Evolutionary conservation across 345 rosid genomes (phyloP).

Genomic region (Brassica juncea): DNA sequence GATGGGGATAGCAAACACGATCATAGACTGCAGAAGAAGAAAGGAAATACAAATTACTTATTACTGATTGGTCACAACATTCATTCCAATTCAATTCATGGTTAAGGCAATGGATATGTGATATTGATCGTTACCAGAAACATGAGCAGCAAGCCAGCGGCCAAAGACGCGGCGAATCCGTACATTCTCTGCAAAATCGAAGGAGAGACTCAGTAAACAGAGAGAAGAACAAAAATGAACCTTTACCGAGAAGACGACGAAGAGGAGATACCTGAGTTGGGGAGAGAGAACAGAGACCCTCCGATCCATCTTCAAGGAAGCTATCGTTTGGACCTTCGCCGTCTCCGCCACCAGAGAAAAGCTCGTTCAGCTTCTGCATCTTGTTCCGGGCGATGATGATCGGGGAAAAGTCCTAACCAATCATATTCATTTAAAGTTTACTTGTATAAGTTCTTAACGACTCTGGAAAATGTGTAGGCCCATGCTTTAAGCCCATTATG

Average conservation of each 20-base stretch:
- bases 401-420: not conserved
- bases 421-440: no score
- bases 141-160: conserved; percentile 69
- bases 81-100: not conserved
- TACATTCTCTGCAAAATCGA: conserved; percentile 63
- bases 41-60: not conserved
- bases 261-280: conserved; percentile 56
- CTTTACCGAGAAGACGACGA: not conserved
- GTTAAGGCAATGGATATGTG: not conserved
- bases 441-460: no score
- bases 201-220: not conserved
- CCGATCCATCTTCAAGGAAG: conserved; percentile 66
- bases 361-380: conserved; percentile 64
- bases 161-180: conserved; percentile 66
- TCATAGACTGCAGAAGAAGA: conserved; percentile 63
- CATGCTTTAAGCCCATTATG: no score
- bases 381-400: conserved; percentile 10
- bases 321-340: conserved; percentile 51
- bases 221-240: not conserved
- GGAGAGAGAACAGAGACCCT: conserved; percentile 71
- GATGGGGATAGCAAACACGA: conserved; percentile 77
- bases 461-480: no score
- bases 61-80: not conserved
- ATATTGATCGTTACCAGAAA: conserved; percentile 59
- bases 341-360: conserved; percentile 47